Evolutionary conservation across 768 basidiomycete genomes (phyloP), one percentile per base, ranked within the genome.

Genomic region (Megacollybia marginata): DNA sequence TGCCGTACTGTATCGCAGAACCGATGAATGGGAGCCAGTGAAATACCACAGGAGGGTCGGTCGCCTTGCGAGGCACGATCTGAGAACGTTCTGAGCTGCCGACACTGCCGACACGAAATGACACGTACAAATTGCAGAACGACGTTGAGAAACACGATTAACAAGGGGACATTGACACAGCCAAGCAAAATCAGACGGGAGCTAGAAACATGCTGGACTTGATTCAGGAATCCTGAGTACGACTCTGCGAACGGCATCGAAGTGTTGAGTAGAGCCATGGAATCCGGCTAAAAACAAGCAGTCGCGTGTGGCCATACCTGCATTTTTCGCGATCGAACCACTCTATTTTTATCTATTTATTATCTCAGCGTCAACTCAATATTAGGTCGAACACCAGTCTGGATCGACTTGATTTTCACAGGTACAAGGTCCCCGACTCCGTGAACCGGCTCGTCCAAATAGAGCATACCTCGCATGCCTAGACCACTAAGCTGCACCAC

Each of bases 21-120:
- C 96, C 96, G 54, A 99, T 66, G 61, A 88, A 74, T 7, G 96
- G 96, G 42, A 98, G 67, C 74, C 85, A 84, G 64, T 97, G 91
- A 72, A 97, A 99, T 16, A 98, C 92, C 38, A 87, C 71, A 0
- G 96, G 96, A 2, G 96, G 96, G 38, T 84, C 69, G 15, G 80
- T 80, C 18, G 80, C 73, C 61, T 83, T 78, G 52, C 76, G 75
- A 9, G 91, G 90, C 33, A 82, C 57, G 48, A 85, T 54, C 89
- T 92, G 52, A 11, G 33, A 20, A 28, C 20, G 47, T 6, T 8
- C 31, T 31, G 16, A 12, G 15, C 32, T 9, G 48, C 7, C 23
- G 9, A 48, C 16, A 23, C 28, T 52, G 20, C 43, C 48, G 33
- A 16, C 44, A 5, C 31, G 13, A 36, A 12, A 19, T 40, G 13